Conservation (phyloP, 306 rosid species). For the Pterocarpus santalinus region DNA sequence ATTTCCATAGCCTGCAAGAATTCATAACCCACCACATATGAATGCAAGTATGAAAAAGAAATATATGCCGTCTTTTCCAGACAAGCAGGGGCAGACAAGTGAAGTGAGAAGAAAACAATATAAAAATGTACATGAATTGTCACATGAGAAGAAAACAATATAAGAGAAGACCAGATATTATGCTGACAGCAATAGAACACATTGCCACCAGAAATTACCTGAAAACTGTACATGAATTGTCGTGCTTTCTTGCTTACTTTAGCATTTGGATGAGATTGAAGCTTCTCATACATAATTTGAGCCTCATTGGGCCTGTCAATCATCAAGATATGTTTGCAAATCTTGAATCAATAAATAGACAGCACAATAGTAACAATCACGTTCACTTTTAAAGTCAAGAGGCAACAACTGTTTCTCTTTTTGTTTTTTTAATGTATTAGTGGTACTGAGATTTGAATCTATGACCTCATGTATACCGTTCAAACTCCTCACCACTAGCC, state of each 20-base stretch:
- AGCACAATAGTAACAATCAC: slow-evolving; percentile 19
- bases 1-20: slow-evolving; percentile 92
- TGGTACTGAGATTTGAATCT: no score
- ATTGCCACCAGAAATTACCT: slow-evolving; percentile 60
- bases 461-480: no score
- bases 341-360: slow-evolving; percentile 14
- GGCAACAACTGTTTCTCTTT: neutral
- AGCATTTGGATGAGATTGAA: slow-evolving; percentile 78
- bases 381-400: slow-evolving; percentile 25
- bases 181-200: slow-evolving; percentile 1
- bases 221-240: slow-evolving; percentile 79
- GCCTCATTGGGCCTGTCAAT: slow-evolving; percentile 79
- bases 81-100: neutral
- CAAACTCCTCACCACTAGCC: no score
- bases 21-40: slow-evolving; percentile 21
- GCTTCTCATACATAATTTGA: slow-evolving; percentile 83
- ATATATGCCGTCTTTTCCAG: neutral
- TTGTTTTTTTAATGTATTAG: no score
- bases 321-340: slow-evolving; percentile 33
- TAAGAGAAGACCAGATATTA: slow-evolving; percentile 21
- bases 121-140: no score
- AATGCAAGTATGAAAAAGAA: slow-evolving; percentile 11
- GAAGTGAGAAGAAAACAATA: neutral
- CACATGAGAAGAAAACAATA: neutral
- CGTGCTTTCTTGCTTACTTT: slow-evolving; percentile 86